phyloP scores from a whole-genome alignment of 441 rosid species.

The Gossypium davidsonii region DNA sequence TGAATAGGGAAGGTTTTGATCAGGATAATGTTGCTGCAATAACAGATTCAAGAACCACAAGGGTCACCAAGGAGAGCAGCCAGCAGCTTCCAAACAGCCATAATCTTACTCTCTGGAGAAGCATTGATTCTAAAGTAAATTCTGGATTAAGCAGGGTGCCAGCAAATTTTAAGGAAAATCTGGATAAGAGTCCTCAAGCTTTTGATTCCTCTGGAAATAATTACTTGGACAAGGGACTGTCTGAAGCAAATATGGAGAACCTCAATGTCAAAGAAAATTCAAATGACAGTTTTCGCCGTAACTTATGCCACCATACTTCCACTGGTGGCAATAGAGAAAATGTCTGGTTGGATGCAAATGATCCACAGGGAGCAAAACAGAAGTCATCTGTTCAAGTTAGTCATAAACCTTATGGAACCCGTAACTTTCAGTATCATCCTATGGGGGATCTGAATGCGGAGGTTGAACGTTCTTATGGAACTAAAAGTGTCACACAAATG shows the following conservation, averaged over 20 bases:
- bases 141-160: slow-evolving; percentile 19
- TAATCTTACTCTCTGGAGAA: slow-evolving; percentile 43
- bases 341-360: slow-evolving; percentile 41
- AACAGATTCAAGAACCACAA: slow-evolving; percentile 29
- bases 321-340: slow-evolving; percentile 31
- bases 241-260: slow-evolving; percentile 28
- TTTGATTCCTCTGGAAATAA: slow-evolving; percentile 42
- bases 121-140: slow-evolving; percentile 24
- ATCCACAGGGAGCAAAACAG: slow-evolving; percentile 39
- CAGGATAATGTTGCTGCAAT: slow-evolving; percentile 25
- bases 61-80: slow-evolving; percentile 33
- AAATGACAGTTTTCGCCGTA: slow-evolving; percentile 29
- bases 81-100: slow-evolving; percentile 29
- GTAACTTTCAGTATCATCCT: slow-evolving; percentile 84
- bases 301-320: slow-evolving; percentile 25
- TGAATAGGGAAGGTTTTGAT: slow-evolving; percentile 25
- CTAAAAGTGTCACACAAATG: slow-evolving; percentile 29
- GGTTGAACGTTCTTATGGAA: slow-evolving; percentile 35
- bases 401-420: slow-evolving; percentile 43
- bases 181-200: slow-evolving; percentile 31
- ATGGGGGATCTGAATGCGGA: slow-evolving; percentile 73
- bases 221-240: slow-evolving; percentile 27
- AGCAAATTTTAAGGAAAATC: slow-evolving; percentile 26
- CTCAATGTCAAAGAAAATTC: slow-evolving; percentile 32
- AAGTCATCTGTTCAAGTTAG: slow-evolving; percentile 36